A percentile compares a stretch with the other conserved stretches of the same genome.
Conservation (phyloP, 192 early-diverging fungal species). For the Coemansia sp. region DNA sequence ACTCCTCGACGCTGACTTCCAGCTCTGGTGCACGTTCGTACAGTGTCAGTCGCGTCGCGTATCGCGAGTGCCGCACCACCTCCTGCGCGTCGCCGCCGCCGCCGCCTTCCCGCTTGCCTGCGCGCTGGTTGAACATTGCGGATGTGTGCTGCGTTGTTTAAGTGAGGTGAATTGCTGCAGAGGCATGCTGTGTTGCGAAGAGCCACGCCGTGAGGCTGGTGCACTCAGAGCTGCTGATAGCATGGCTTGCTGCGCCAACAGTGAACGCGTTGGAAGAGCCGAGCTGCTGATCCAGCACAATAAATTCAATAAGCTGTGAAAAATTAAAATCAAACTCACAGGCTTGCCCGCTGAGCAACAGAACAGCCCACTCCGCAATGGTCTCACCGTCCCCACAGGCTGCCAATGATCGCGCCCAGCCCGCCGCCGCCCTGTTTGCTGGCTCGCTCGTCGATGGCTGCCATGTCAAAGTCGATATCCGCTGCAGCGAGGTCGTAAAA, state of each 20-base stretch:
- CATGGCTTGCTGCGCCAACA: no score
- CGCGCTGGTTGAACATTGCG: conserved; percentile 46
- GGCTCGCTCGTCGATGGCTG: conserved; percentile 21
- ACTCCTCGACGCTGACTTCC: conserved; percentile 54
- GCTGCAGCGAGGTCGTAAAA: conserved; percentile 52
- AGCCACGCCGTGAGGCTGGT: not conserved
- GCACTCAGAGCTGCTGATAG: not conserved
- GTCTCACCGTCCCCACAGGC: conserved; percentile 25
- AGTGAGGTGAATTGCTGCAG: not conserved
- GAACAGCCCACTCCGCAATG: not conserved
- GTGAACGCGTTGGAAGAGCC: not conserved
- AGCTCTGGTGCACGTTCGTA: conserved; percentile 42
- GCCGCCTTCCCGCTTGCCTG: conserved; percentile 17
- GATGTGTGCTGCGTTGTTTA: not conserved
- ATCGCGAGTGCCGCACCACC: conserved; percentile 50
- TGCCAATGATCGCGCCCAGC: conserved; percentile 44
- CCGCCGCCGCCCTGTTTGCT: conserved; percentile 24
- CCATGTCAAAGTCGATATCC: conserved; percentile 44
- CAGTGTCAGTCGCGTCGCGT: conserved; percentile 42
- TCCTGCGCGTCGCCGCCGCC: conserved; percentile 30
- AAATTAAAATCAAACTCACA: conserved; percentile 2
- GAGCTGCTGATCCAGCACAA: not conserved
- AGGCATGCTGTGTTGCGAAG: not conserved
- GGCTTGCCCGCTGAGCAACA: not conserved
- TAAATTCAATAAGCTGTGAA: no score